These are phyloP conservation scores for Colletotrichum tropicale DNA, from an alignment of 2,329 filamentous ascomycete species.

Conservation along the genomic window DNA sequence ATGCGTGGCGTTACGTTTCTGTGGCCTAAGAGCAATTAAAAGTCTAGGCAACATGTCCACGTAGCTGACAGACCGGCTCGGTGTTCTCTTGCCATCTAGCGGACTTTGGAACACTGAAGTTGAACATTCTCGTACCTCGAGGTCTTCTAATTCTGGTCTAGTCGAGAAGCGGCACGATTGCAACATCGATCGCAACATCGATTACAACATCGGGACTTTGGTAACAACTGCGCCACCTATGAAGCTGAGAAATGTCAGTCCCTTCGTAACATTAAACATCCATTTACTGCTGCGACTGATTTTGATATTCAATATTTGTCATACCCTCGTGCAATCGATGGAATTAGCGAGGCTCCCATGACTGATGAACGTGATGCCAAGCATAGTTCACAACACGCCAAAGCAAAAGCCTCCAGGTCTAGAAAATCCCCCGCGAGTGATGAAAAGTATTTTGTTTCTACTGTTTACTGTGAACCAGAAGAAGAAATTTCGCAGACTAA, in stretches of 20 bases:
- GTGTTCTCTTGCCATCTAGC: neutral
- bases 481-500: neutral
- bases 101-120: neutral
- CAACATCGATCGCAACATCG: neutral
- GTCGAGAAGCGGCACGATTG: neutral
- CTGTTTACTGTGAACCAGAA: neutral
- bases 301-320: neutral
- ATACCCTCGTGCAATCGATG: neutral
- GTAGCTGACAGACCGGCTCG: neutral
- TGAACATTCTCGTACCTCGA: neutral
- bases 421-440: neutral
- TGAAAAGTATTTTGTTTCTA: accelerated
- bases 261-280: neutral
- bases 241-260: neutral
- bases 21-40: neutral
- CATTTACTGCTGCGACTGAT: neutral
- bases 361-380: neutral
- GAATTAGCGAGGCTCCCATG: neutral
- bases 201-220: neutral
- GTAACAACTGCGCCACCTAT: neutral
- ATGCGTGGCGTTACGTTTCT: neutral
- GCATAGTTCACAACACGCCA: neutral
- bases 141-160: neutral
- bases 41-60: neutral
- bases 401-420: neutral